phyloP scores from a whole-genome alignment of 352 stramenopile genomes.

The Globisporangium recalcitrans region DNA sequence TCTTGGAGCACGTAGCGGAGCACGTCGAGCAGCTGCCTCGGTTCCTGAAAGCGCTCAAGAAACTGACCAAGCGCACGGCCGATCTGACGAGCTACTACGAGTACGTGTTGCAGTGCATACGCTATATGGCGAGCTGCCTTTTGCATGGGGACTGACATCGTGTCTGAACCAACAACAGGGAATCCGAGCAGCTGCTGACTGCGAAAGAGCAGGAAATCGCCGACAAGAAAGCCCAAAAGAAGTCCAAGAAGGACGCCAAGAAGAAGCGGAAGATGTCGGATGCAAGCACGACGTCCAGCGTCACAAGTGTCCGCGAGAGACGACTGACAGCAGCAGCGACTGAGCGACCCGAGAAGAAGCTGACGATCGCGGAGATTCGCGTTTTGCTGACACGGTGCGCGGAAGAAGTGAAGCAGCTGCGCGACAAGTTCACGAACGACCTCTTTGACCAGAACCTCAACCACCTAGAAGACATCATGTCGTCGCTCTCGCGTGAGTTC shows the following conservation, averaged over 20 bases:
- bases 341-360: background rate
- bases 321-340: too few species aligned
- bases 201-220: conserved; percentile 15
- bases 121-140: background rate
- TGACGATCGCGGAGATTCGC: background rate
- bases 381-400: conserved; percentile 22
- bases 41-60: conserved; percentile 13
- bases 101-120: background rate
- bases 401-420: conserved; percentile 26
- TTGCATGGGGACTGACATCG: background rate
- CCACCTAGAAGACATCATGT: conserved; percentile 39
- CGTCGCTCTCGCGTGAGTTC: conserved; percentile 33
- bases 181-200: conserved; percentile 9
- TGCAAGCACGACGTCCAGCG: background rate
- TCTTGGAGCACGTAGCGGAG: conserved; percentile 2
- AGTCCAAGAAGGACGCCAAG: conserved; percentile 16
- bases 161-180: background rate
- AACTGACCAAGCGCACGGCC: background rate
- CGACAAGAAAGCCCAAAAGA: conserved; percentile 20
- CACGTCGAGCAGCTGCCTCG: background rate
- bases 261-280: conserved; percentile 23
- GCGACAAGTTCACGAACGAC: conserved; percentile 35
- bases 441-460: conserved; percentile 41
- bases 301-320: background rate
- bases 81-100: conserved; percentile 1